A percentile compares a stretch with the other conserved stretches of the same genome.
phyloP scores from a whole-genome alignment of 2,329 filamentous ascomycete species.

The Chrysoporthe austroafricana region DNA sequence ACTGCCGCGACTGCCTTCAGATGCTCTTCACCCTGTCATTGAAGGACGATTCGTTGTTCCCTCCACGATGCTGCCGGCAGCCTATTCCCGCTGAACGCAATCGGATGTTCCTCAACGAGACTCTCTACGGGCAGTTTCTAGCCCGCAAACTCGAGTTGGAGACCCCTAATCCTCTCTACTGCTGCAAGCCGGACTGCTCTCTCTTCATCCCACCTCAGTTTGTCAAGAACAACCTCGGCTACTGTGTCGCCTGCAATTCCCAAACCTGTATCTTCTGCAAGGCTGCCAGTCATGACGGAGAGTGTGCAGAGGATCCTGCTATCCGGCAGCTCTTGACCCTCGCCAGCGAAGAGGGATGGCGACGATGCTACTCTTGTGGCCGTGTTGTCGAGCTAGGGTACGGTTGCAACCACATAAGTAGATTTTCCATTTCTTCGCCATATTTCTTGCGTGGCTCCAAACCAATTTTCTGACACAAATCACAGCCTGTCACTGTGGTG shows the following conservation, averaged over 20 bases:
- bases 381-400: slow-evolving; percentile 51
- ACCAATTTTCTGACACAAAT: background rate
- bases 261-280: slow-evolving; percentile 60
- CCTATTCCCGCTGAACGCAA: background rate
- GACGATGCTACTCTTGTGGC: slow-evolving; percentile 51
- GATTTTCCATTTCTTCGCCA: slow-evolving; percentile 4
- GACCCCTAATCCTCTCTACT: slow-evolving; percentile 55
- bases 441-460: background rate
- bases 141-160: slow-evolving; percentile 53
- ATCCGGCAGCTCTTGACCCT: slow-evolving; percentile 45
- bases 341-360: slow-evolving; percentile 52
- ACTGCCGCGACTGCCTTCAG: slow-evolving; percentile 15
- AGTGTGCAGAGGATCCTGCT: slow-evolving; percentile 51
- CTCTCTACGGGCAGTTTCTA: slow-evolving; percentile 42
- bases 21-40: background rate
- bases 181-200: slow-evolving; percentile 47
- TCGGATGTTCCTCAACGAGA: slow-evolving; percentile 31
- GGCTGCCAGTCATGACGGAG: slow-evolving; percentile 44
- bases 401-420: slow-evolving; percentile 62
- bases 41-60: slow-evolving; percentile 5
- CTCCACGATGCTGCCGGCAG: slow-evolving; percentile 13
- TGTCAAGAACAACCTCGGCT: slow-evolving; percentile 41
- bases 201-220: slow-evolving; percentile 46
- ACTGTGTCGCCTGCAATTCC: slow-evolving; percentile 46
- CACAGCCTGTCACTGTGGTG: slow-evolving; percentile 49